Evolutionary conservation across 306 rosid species (phyloP).

Genomic region (Begonia masoniana): DNA sequence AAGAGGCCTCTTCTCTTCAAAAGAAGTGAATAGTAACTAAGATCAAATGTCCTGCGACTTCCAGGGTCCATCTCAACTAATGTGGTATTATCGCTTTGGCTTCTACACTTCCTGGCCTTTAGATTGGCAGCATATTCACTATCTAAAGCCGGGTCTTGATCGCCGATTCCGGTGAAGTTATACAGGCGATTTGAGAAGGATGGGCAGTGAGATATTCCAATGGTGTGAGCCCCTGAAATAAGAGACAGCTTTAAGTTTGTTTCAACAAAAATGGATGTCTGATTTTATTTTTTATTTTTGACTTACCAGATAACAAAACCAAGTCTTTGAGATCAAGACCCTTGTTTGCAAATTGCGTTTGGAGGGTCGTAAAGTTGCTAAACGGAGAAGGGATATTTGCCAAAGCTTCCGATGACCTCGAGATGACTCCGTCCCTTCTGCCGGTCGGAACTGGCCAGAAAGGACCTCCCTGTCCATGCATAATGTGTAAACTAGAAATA

Average conservation of each 20-base stretch:
- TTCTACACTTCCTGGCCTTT: constrained; percentile 60
- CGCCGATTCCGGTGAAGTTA: constrained; percentile 69
- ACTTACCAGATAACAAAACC: constrained; percentile 11
- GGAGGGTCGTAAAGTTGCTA: constrained; percentile 43
- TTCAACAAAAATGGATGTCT: too few species aligned
- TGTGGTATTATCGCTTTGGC: constrained; percentile 37
- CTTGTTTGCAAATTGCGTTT: constrained; percentile 38
- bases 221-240: constrained; percentile 73
- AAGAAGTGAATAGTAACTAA: constrained; percentile 40
- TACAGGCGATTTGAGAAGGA: constrained; percentile 47
- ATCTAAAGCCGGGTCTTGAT: constrained; percentile 78
- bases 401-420: constrained; percentile 42
- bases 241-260: too few species aligned
- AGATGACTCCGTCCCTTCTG: constrained; percentile 71
- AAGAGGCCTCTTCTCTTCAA: constrained; percentile 68
- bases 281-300: not conserved
- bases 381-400: constrained; percentile 50
- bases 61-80: constrained; percentile 91
- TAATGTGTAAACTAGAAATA: not conserved
- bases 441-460: constrained; percentile 92
- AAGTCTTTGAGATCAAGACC: constrained; percentile 64
- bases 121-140: constrained; percentile 62
- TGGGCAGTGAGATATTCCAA: constrained; percentile 66
- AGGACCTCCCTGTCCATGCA: constrained; percentile 77
- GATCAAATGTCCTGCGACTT: constrained; percentile 73